Conservation (phyloP, 305 asterid genomes). For the Fraxinus baroniana region DNA sequence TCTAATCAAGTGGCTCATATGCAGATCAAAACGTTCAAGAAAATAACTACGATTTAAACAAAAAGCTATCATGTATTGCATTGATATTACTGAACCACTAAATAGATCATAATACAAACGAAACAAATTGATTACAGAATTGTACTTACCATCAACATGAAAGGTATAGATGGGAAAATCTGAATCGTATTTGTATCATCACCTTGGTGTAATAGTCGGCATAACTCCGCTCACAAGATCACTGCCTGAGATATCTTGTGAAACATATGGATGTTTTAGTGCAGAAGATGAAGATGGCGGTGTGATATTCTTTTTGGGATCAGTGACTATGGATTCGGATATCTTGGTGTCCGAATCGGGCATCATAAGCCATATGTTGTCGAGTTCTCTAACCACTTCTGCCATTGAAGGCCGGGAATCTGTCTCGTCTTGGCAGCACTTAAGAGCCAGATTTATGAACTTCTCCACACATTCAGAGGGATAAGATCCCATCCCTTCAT, state of each 20-base stretch:
- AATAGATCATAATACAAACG: constrained; percentile 8
- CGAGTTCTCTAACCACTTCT: constrained; percentile 76
- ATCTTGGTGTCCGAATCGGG: constrained; percentile 59
- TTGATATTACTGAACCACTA: constrained; percentile 7
- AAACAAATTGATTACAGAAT: constrained; percentile 25
- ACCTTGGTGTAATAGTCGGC: constrained; percentile 68
- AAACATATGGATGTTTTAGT: constrained; percentile 44
- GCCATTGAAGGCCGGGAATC: constrained; percentile 74
- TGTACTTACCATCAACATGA: not conserved
- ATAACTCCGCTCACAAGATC: constrained; percentile 71
- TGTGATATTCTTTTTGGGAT: constrained; percentile 31
- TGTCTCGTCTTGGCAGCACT: constrained; percentile 77
- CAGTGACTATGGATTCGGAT: constrained; percentile 39
- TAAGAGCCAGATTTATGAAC: constrained; percentile 77
- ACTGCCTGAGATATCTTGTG: constrained; percentile 74
- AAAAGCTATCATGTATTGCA: constrained; percentile 1
- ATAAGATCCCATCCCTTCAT: constrained; percentile 76
- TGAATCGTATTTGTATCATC: constrained; percentile 16
- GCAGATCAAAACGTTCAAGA: not conserved
- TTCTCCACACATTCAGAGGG: constrained; percentile 82
- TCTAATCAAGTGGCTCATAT: not conserved
- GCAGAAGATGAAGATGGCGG: constrained; percentile 45
- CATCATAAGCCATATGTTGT: constrained; percentile 67
- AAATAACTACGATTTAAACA: not conserved
- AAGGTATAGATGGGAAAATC: not conserved